phyloP scores from a whole-genome alignment of 2,329 filamentous ascomycete genomes.

The Pestalotiopsis sp. region DNA sequence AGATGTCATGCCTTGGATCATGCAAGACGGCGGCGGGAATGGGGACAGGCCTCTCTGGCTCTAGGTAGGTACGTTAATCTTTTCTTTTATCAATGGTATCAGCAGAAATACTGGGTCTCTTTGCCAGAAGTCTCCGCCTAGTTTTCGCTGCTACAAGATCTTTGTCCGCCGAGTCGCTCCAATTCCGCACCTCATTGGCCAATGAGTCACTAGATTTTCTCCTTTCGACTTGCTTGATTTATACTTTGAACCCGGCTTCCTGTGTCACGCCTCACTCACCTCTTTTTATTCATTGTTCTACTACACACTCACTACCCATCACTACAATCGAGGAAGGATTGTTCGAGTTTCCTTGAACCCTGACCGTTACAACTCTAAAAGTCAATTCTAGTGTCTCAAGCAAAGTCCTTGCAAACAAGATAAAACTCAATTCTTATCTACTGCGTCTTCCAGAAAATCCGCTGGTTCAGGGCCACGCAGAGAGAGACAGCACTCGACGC shows the following conservation, averaged over 20 bases:
- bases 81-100: slow-evolving; percentile 7
- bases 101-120: neutral
- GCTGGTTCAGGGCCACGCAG: neutral
- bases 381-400: neutral
- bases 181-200: slow-evolving; percentile 4
- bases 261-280: neutral
- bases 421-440: neutral
- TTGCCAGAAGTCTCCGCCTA: neutral
- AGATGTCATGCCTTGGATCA: neutral
- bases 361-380: slow-evolving; percentile 8
- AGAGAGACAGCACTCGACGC: neutral
- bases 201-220: slow-evolving; percentile 11
- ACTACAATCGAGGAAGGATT: neutral
- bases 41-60: neutral
- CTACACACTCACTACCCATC: neutral
- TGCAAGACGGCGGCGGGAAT: neutral
- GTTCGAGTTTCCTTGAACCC: neutral
- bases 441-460: neutral
- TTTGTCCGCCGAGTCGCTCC: neutral
- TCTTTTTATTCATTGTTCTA: neutral
- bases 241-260: slow-evolving; percentile 7
- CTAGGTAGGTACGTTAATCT: neutral
- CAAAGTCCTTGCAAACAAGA: neutral
- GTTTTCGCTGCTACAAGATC: neutral
- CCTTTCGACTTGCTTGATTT: slow-evolving; percentile 7